Base-by-base conservation (phyloP, 371 early-diverging fungal genomes). In the Actinomortierella ambigua region DNA sequence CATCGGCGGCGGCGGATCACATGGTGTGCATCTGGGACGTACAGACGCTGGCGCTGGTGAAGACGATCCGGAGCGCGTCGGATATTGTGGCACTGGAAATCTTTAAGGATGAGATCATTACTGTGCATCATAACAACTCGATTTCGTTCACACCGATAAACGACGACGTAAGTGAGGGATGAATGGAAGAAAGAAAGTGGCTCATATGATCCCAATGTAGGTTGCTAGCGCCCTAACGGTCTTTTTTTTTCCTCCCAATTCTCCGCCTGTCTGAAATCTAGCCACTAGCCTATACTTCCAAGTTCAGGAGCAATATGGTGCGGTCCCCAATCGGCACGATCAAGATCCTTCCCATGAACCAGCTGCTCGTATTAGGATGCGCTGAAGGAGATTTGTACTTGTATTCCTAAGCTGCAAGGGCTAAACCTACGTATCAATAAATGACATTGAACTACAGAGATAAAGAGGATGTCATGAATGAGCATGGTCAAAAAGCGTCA, bases 101-200 rank as follows among this genome's bases (percentile, higher is more conserved):
- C 22, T 85, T 81, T 67, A 85, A 85, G 64, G 87, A 88, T 50
- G 86, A 86, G 63, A 81, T 86, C 27, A 69, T 88, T 24, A 84
- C 88, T 0, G 83, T 88, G 59, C 85, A 86, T 52, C 75, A 70
- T 48, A 88, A 81, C 73, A 88, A 86, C 43, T 85, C 84, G 0
- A 82, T 88, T 0, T 83, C 88, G 2, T 88, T 88, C 68, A 85
- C 81, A 53, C 87, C 88, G 1, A 79, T 88, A 54, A 86, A 85
- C 57, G 88, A 88, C 53, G 85, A 88, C 55, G 88, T 88, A 81
- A 65, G 83, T 34, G 34, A 34, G 34, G 11, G 34, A 34, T 34
- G 34, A 34, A 34, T 4, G 34, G 11, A 51, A 7, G 34, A 22
- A 40, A 42, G 0, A 13, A 34, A 24, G 27, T 18, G 8, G n/a